phyloP scores from a whole-genome alignment of 768 basidiomycete genomes.

The Lactarius vividus region DNA sequence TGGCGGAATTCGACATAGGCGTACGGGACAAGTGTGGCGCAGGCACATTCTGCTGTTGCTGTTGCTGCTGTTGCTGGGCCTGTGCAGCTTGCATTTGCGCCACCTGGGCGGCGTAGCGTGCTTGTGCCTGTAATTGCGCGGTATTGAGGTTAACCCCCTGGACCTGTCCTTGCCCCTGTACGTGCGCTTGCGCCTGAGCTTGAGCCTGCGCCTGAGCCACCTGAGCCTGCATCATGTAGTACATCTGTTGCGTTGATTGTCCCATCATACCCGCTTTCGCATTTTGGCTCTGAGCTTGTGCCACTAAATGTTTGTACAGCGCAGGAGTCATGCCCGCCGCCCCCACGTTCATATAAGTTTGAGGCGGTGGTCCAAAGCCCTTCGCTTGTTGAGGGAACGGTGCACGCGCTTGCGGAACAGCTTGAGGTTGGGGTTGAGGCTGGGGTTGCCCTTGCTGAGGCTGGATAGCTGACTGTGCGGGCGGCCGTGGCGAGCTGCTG shows the following conservation, averaged over 20 bases:
- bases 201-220: conserved; percentile 23
- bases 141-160: background rate
- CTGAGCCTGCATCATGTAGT: conserved; percentile 19
- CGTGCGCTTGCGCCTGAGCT: conserved; percentile 27
- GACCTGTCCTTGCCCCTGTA: conserved; percentile 21
- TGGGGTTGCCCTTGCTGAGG: conserved; percentile 38
- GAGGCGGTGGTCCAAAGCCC: background rate
- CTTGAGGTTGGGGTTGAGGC: conserved; percentile 22
- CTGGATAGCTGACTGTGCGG: conserved; percentile 37
- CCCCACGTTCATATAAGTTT: conserved; percentile 3
- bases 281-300: conserved; percentile 21
- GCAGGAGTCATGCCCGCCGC: background rate
- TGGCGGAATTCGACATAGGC: conserved; percentile 22
- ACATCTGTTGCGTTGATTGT: background rate
- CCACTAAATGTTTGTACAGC: conserved; percentile 10
- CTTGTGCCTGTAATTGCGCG: conserved; percentile 8
- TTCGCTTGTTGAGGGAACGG: conserved; percentile 10
- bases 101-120: conserved; percentile 17
- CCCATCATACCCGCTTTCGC: conserved; percentile 5
- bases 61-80: conserved; percentile 32
- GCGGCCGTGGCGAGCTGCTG: conserved; percentile 22
- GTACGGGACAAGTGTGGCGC: conserved; percentile 27
- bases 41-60: conserved; percentile 30
- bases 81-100: conserved; percentile 21
- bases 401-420: conserved; percentile 10